Evolutionary conservation across 2,329 filamentous ascomycete genomes (phyloP), one percentile per base, ranked within the genome.

Genomic region (Exophiala oligosperma): DNA sequence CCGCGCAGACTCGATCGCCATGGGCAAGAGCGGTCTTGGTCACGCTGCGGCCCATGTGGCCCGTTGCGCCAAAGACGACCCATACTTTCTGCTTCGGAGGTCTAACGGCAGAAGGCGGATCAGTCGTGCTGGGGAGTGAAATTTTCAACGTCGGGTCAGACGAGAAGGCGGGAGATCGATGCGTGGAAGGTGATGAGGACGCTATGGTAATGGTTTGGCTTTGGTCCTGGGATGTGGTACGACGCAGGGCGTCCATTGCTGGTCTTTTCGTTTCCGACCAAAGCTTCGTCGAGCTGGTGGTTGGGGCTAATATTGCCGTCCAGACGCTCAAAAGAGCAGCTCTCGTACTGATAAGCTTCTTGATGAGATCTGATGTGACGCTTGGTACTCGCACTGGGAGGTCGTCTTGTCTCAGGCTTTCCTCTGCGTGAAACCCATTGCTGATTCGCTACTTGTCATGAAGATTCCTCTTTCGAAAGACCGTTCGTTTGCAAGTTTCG

Each of bases 21-120:
- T 91, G 89, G 14, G 84, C 80, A 23, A 97, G 81, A 14, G 90
- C 91, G 54, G 84, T 86, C 69, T 94, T 93, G 59, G 93, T 90
- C 21, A 97, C 84, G 6, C 90, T 95, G 52, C 91, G 88, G 59
- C 94, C 94, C 81, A 97, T 96, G 69, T 99, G 94, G 56, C 94
- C 94, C n/a, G 92, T 97, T 49, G 91, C 92, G 49, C 94, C 94
- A 74, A 97, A 99, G 54, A 97, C 81, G 71, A 97, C 85, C 93
- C 93, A 97, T 76, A 93, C 88, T 62, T 92, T 84, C 71, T 88
- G 89, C 71, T 87, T 88, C 1, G 84, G 79, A 9, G 88, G 86
- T 57, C 88, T 87, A 48, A 83, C 81, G 9, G 86, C 82, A 17
- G 85, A 83, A 0, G 92, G 92, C 26, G 93, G 93, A 67, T 96